These are phyloP conservation scores for Lyophyllum decastes DNA, from an alignment of 768 basidiomycete species.

Conservation along the genomic window DNA sequence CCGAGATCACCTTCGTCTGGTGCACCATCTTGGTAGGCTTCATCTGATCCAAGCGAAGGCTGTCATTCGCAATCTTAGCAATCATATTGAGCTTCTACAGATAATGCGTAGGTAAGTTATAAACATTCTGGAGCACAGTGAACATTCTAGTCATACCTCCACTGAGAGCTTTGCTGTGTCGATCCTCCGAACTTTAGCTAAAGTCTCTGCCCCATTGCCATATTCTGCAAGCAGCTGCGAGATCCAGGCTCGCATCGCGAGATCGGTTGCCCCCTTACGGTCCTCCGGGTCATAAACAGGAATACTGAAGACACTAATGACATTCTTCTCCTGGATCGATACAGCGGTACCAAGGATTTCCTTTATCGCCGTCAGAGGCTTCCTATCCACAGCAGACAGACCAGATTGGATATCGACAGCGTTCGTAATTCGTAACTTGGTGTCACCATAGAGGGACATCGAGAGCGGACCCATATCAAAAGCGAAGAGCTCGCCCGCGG, in stretches of 20 bases:
- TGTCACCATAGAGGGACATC: constrained; percentile 46
- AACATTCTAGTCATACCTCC: constrained; percentile 37
- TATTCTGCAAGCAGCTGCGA: constrained; percentile 46
- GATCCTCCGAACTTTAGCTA: constrained; percentile 43
- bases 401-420: constrained; percentile 63
- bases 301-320: constrained; percentile 37
- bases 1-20: constrained; percentile 30
- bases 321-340: constrained; percentile 36
- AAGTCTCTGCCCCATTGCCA: constrained; percentile 41
- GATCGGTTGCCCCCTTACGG: constrained; percentile 31
- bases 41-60: constrained; percentile 45
- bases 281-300: constrained; percentile 34
- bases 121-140: not conserved
- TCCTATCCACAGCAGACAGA: constrained; percentile 38
- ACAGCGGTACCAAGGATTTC: constrained; percentile 39
- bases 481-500: constrained; percentile 44
- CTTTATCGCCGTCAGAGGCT: constrained; percentile 42
- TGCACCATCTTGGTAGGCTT: constrained; percentile 50
- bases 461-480: constrained; percentile 57
- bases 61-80: constrained; percentile 45
- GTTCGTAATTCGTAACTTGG: constrained; percentile 42
- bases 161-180: constrained; percentile 39
- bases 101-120: not conserved
- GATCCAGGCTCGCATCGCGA: constrained; percentile 50
- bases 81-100: constrained; percentile 40